phyloP scores from a whole-genome alignment of 495 filamentous ascomycete genomes.

The Xylaria nigripes region DNA sequence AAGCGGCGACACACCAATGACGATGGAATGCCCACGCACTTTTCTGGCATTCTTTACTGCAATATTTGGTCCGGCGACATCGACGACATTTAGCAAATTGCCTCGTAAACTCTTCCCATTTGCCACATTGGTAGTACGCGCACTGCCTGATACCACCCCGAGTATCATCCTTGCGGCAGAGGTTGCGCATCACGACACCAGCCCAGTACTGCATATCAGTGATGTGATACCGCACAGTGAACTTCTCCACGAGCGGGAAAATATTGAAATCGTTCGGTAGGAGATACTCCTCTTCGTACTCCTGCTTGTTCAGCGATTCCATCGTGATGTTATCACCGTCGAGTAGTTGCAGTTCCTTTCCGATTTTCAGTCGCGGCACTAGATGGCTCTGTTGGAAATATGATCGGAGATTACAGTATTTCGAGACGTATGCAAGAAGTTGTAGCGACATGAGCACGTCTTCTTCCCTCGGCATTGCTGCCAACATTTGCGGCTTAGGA shows the following conservation, averaged over 20 bases:
- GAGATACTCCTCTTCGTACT: conserved; percentile 81
- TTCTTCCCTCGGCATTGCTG: conserved; percentile 89
- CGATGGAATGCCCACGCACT: conserved; percentile 96
- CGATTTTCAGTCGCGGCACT: conserved; percentile 85
- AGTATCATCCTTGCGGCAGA: conserved; percentile 95
- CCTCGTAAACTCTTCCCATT: conserved; percentile 92
- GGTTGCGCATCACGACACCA: conserved; percentile 95
- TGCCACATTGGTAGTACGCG: conserved; percentile 94
- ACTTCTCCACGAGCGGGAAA: conserved; percentile 96
- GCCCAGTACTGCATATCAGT: conserved; percentile 99
- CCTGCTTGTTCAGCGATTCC: conserved; percentile 38
- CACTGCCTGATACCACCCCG: conserved; percentile 92
- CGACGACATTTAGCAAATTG: conserved; percentile 97
- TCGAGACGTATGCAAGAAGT: conserved; percentile 92
- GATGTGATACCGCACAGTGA: conserved; percentile 88
- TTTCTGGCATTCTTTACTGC: conserved; percentile 99
- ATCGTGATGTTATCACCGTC: conserved; percentile 50
- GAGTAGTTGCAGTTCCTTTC: conserved; percentile 68
- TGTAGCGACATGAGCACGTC: conserved; percentile 98
- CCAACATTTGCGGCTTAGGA: conserved; percentile 59
- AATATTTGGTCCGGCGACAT: conserved; percentile 96
- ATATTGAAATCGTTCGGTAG: conserved; percentile 94
- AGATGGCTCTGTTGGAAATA: conserved; percentile 95
- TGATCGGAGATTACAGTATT: conserved; percentile 90
- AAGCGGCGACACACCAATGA: conserved; percentile 88